Base-by-base conservation (phyloP, 805 yeast species). In the Barnettozyma californica region DNA sequence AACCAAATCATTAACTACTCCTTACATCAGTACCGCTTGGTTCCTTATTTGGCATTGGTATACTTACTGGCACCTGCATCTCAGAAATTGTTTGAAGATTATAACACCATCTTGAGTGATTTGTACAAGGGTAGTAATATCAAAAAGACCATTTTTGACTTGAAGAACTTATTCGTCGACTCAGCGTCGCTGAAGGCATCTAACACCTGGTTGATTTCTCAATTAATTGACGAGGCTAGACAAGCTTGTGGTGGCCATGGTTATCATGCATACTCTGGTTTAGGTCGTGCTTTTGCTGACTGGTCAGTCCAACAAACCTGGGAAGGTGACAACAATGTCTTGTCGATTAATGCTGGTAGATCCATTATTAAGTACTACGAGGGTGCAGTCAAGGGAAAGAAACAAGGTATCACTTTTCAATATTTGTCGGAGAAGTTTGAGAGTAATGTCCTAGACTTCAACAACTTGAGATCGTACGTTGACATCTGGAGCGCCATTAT, bases 251-350 rank as follows among this genome's bases (percentile, higher is more conserved):
- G 97, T 66, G 97, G 97, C 29, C 96, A 87, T 68, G 97, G 97
- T 37, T 91, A 91, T 69, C 88, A 95, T 21, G 81, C 90, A n/a
- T 91, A 91, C 68, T 81, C 88, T 55, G 96, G 91, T 2, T 87
- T 91, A 64, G 96, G 95, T 37, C 87, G 84, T 64, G 90, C 90
- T 11, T 88, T 81, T 71, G 77, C 78, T 53, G 97, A 91, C 66
- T 92, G 95, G 88, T 96, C 87, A n/a, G 97, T 91, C 37, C 97
- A 91, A 70, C 90, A 96, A 68, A 91, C 97, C 18, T 91, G 97
- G 97, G 97, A 91, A 72, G 97, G 97, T 67, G 97, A 91, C 68
- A 91, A 91, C 72, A 90, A 83, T 61, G 84, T 91, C 40, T 74
- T 91, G 54, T 86, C 90, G 2, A 80, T 88, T 67, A 83, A 89